Evolutionary conservation across 768 basidiomycete genomes (phyloP).

Genomic region (Suillus ampliporus): DNA sequence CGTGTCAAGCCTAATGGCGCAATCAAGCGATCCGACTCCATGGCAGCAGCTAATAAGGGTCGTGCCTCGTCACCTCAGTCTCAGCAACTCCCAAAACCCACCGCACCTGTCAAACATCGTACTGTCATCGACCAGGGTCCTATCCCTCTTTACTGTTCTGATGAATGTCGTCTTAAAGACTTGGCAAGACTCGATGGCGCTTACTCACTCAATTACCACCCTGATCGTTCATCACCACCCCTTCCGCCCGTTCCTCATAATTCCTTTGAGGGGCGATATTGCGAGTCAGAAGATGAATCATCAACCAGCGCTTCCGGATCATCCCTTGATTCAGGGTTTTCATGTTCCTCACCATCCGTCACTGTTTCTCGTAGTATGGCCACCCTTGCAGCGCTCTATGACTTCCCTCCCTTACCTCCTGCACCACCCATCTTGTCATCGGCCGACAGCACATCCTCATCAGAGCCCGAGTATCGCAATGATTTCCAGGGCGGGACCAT

Average conservation of each 20-base stretch:
- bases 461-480: conserved; percentile 37
- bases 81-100: conserved; percentile 28
- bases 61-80: conserved; percentile 21
- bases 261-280: conserved; percentile 35
- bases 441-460: conserved; percentile 23
- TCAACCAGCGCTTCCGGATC: conserved; percentile 44
- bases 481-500: conserved; percentile 67
- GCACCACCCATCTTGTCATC: conserved; percentile 48
- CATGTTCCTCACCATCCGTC: conserved; percentile 29
- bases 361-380: conserved; percentile 39
- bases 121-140: conserved; percentile 81
- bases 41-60: conserved; percentile 21
- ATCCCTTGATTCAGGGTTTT: conserved; percentile 41
- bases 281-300: conserved; percentile 48
- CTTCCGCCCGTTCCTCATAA: conserved; percentile 49
- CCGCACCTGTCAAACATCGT: conserved; percentile 53
- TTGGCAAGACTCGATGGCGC: conserved; percentile 46
- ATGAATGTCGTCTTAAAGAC: conserved; percentile 72
- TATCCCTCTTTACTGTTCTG: conserved; percentile 85
- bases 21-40: conserved; percentile 46
- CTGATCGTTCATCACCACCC: conserved; percentile 47
- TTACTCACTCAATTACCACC: conserved; percentile 54
- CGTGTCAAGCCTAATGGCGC: conserved; percentile 64
- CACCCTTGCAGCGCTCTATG: conserved; percentile 45
- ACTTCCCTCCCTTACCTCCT: conserved; percentile 61